Evolutionary conservation across 1,284 basidiomycete genomes (phyloP), one percentile per base, ranked within the genome.

Genomic region (Farysia itapuensis): DNA sequence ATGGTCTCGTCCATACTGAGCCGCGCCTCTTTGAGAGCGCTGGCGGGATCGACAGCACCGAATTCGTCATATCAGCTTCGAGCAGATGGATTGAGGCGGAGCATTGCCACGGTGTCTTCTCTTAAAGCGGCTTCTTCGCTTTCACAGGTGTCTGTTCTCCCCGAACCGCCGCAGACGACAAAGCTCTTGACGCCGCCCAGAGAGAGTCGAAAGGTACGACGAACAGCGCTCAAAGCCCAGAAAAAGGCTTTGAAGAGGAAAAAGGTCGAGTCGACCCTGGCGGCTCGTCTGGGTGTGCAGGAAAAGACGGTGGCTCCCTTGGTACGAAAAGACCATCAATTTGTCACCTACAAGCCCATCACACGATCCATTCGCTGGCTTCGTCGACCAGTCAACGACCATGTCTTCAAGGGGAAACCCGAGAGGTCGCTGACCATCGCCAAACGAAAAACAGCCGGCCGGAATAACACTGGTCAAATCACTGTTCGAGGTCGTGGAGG

Each of bases 401-500:
- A 96, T 68, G 76, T 97, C 31, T 91, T 87, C 80, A 81, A 84
- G 60, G 93, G 93, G 24, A 80, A 84, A 18, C 93, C 94, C 8
- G 78, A 93, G 19, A 85, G 63, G n/a, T 79, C 82, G 14, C 84
- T 98, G 38, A 98, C 94, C 8, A 78, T 88, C 24, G 82, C 94
- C 9, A 84, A 87, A 66, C 84, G 93, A 35, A 86, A 84, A 75
- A 88, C 85, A 23, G 94, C 93, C 26, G 95, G 94, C 1, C 82
- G 94, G 21, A 94, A 94, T 75, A 59, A 77, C 38, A 76, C 82
- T 40, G 95, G 95, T 2, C 84, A 83, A 37, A 89, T 97, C 57
- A 92, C 91, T n/a, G 87, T 90, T 16, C 85, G 91, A 18, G 86
- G 85, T 43, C 83, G 88, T 21, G 94, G 95, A 23, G 94, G 95